Percentiles rank a stretch among this genome's conserved stretches.
Conservation (phyloP, 805 yeast species). For the Yarrowia hollandica region DNA sequence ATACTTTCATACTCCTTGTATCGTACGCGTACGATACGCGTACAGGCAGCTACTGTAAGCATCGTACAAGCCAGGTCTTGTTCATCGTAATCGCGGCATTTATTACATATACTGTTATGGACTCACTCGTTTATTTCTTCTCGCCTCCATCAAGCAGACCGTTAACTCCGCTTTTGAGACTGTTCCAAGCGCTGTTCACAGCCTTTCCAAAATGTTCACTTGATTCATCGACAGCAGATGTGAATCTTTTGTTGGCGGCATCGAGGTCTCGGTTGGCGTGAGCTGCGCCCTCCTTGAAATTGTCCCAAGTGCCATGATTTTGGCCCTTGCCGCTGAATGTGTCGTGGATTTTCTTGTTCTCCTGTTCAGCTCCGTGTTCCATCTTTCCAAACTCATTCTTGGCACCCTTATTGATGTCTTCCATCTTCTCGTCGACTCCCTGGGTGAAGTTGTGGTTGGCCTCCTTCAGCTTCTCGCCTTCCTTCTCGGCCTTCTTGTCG, state of each 20-base stretch:
- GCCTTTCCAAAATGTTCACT: constrained; percentile 12
- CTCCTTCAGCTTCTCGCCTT: constrained; percentile 6
- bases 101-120: not conserved
- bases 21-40: no score
- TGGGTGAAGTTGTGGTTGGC: constrained; percentile 6
- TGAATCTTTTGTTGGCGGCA: constrained; percentile 8
- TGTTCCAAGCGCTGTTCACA: constrained; percentile 1
- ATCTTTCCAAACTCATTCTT: constrained; percentile 1
- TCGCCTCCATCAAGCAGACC: not conserved
- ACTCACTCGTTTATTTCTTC: not conserved
- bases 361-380: not conserved
- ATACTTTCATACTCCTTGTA: no score
- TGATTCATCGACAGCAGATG: not conserved
- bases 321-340: not conserved
- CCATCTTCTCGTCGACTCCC: constrained; percentile 3
- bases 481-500: constrained; percentile 8
- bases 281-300: constrained; percentile 6
- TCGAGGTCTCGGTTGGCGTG: constrained; percentile 8
- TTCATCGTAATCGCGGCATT: no score
- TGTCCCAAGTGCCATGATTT: constrained; percentile 2
- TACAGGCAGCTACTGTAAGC: no score
- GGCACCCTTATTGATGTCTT: constrained; percentile 5
- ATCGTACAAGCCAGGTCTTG: no score
- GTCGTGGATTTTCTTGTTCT: not conserved
- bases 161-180: constrained; percentile 9